These are phyloP conservation scores for Hanseniaspora sp. DNA, from an alignment of 1,139 yeast species.

Conservation along the genomic window DNA sequence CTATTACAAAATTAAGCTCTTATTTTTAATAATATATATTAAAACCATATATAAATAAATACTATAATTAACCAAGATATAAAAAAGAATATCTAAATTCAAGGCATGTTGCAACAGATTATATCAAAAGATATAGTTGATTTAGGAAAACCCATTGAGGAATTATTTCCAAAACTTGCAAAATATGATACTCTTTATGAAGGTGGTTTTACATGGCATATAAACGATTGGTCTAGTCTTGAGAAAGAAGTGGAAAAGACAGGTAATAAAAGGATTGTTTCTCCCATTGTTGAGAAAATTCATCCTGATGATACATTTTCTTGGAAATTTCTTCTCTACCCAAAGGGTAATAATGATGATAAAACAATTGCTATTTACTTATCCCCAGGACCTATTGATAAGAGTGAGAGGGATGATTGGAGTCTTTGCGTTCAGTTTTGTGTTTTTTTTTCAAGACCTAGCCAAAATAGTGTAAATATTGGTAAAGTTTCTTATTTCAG, in stretches of 20 bases:
- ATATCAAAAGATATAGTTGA: conserved; percentile 18
- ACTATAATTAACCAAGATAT: too few relatives aligned
- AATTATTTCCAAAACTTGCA: conserved; percentile 29
- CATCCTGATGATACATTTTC: conserved; percentile 57
- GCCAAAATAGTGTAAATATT: conserved; percentile 47
- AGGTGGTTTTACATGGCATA: conserved; percentile 56
- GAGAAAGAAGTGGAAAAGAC: conserved; percentile 29
- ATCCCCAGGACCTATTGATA: conserved; percentile 35
- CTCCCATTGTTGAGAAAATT: conserved; percentile 35
- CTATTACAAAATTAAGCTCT: too few relatives aligned
- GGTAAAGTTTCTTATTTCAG: conserved; percentile 70
- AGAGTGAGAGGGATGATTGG: conserved; percentile 41
- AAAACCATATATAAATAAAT: too few relatives aligned
- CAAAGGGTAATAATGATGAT: conserved; percentile 51
- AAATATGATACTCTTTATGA: conserved; percentile 33
- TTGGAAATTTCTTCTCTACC: conserved; percentile 70
- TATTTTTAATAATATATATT: too few relatives aligned
- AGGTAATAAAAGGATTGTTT: not conserved
- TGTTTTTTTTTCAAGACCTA: conserved; percentile 73
- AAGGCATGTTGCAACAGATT: too few relatives aligned
- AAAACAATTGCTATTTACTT: conserved; percentile 47
- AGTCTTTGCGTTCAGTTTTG: conserved; percentile 85
- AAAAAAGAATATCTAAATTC: too few relatives aligned
- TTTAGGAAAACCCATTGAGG: conserved; percentile 25
- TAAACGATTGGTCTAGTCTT: conserved; percentile 51